These are phyloP conservation scores for Annulohypoxylon bovei DNA, from an alignment of 495 filamentous ascomycete species.

Conservation along the genomic window DNA sequence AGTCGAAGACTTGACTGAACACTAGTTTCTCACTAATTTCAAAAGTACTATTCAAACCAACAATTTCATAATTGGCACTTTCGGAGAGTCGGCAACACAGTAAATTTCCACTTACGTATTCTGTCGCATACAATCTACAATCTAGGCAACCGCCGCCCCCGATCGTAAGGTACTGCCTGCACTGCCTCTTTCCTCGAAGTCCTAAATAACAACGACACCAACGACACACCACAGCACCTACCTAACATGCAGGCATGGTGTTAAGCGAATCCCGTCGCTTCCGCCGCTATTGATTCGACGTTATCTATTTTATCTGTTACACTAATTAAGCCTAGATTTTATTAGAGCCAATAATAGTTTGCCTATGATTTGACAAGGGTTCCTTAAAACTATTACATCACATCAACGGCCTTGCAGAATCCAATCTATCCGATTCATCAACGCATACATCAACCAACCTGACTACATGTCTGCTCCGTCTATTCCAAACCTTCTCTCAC, in stretches of 20 bases:
- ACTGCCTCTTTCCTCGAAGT: conserved; percentile 27
- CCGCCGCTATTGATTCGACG: conserved; percentile 22
- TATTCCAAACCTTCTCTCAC: conserved; percentile 79
- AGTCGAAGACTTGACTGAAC: not conserved
- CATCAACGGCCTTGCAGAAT: not conserved
- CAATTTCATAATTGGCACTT: not conserved
- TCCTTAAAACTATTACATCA: conserved; percentile 14
- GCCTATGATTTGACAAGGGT: conserved; percentile 7
- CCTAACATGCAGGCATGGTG: not conserved
- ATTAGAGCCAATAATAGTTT: conserved; percentile 18
- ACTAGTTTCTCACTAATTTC: not conserved
- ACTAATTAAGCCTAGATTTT: not conserved
- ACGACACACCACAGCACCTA: not conserved
- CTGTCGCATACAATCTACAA: not conserved
- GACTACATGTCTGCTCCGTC: conserved; percentile 71
- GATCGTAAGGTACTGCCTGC: conserved; percentile 26
- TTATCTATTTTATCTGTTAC: conserved; percentile 10
- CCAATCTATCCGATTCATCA: not conserved
- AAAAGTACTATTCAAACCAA: not conserved
- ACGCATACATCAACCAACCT: conserved; percentile 4
- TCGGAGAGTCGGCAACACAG: conserved; percentile 33
- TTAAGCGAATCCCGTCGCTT: conserved; percentile 3
- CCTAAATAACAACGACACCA: not conserved
- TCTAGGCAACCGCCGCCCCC: conserved; percentile 30
- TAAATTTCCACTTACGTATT: conserved; percentile 1